phyloP scores from a whole-genome alignment of 768 basidiomycete species.

The Lepiota brunneoincarnata region DNA sequence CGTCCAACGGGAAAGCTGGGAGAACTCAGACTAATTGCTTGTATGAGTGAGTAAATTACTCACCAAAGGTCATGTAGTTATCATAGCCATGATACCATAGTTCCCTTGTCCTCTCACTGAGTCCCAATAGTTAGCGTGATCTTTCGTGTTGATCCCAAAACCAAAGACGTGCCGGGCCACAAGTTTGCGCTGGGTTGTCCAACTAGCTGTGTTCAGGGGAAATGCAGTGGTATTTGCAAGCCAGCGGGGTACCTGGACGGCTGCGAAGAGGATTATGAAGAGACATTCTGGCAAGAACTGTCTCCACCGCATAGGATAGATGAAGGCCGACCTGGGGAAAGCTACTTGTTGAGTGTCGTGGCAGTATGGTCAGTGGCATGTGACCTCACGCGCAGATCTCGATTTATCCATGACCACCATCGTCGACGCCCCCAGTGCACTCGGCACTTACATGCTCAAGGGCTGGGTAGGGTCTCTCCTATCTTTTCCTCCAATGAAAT shows the following conservation, averaged over 20 bases:
- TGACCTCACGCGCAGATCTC: slow-evolving; percentile 16
- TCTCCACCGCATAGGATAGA: slow-evolving; percentile 45
- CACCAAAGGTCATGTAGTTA: slow-evolving; percentile 85
- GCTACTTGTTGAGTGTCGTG: slow-evolving; percentile 14
- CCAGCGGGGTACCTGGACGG: slow-evolving; percentile 23
- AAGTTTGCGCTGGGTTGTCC: slow-evolving; percentile 58
- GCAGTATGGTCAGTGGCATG: slow-evolving; percentile 16
- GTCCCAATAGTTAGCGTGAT: background rate
- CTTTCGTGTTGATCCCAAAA: background rate
- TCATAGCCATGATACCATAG: slow-evolving; percentile 91
- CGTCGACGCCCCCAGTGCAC: slow-evolving; percentile 53
- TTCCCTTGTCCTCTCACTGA: slow-evolving; percentile 67
- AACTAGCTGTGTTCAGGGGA: slow-evolving; percentile 34
- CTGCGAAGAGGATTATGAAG: slow-evolving; percentile 6
- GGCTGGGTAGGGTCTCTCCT: slow-evolving; percentile 63
- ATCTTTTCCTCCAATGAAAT: background rate
- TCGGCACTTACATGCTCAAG: slow-evolving; percentile 72
- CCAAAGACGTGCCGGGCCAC: slow-evolving; percentile 47
- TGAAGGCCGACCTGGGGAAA: slow-evolving; percentile 4
- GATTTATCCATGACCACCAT: slow-evolving; percentile 43
- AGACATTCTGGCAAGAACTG: slow-evolving; percentile 49
- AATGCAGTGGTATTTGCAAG: slow-evolving; percentile 30
- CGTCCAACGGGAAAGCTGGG: slow-evolving; percentile 82
- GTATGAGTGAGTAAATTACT: slow-evolving; percentile 4
- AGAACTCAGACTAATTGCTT: slow-evolving; percentile 14